Conservation (phyloP, 495 filamentous ascomycete genomes). For the Cercophora samala region DNA sequence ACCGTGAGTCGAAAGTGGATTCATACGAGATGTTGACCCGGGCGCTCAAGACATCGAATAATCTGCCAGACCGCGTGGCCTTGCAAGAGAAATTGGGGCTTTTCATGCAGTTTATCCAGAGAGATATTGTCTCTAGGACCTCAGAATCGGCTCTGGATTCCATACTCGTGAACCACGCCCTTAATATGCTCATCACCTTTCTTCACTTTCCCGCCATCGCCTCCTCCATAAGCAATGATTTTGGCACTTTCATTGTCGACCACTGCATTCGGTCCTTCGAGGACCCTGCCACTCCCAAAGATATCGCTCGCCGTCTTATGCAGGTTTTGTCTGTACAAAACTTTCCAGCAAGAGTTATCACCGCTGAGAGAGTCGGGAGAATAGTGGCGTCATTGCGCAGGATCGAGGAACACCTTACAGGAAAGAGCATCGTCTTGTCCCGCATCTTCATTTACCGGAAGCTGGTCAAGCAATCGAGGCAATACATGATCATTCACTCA, state of each 20-base stretch:
- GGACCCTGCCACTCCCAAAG: slow-evolving; percentile 59
- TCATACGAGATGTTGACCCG: slow-evolving; percentile 76
- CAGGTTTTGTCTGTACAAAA: slow-evolving; percentile 72
- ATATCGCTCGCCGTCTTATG: slow-evolving; percentile 71
- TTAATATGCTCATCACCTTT: slow-evolving; percentile 70
- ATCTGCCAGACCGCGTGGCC: slow-evolving; percentile 64
- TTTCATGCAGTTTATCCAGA: slow-evolving; percentile 72
- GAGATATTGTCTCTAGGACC: slow-evolving; percentile 63
- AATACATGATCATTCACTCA: slow-evolving; percentile 59
- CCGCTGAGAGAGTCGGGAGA: slow-evolving; percentile 58
- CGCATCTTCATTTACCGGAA: slow-evolving; percentile 73
- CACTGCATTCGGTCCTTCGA: slow-evolving; percentile 67
- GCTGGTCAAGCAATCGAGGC: slow-evolving; percentile 63
- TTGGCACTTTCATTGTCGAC: slow-evolving; percentile 74
- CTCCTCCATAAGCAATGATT: slow-evolving; percentile 65
- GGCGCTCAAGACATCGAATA: slow-evolving; percentile 74
- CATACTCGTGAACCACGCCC: slow-evolving; percentile 67
- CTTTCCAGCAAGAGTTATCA: slow-evolving; percentile 72
- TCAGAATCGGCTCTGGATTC: slow-evolving; percentile 52
- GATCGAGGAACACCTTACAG: slow-evolving; percentile 69
- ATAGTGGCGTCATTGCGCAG: slow-evolving; percentile 65
- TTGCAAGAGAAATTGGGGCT: slow-evolving; percentile 70
- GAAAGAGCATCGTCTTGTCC: slow-evolving; percentile 70
- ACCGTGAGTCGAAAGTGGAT: slow-evolving; percentile 69
- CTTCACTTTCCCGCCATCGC: slow-evolving; percentile 65